Evolutionary conservation across 2,329 filamentous ascomycete genomes (phyloP).

Genomic region (Trichoderma koningii): DNA sequence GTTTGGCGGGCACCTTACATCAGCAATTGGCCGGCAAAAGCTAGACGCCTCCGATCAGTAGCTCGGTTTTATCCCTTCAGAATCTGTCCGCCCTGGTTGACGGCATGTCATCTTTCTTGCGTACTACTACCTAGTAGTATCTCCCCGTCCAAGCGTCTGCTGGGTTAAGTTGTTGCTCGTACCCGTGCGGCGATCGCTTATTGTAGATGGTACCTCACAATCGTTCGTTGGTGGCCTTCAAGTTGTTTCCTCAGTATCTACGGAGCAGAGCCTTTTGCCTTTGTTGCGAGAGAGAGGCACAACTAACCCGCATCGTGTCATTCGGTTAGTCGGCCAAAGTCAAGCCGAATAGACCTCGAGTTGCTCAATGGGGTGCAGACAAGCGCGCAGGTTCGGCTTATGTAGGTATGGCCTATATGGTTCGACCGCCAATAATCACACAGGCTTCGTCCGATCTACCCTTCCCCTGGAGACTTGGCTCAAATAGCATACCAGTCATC

Average conservation of each 20-base stretch:
- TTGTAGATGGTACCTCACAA: too few species aligned
- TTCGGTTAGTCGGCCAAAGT: neutral
- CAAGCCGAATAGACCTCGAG: neutral
- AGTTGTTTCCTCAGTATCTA: too few species aligned
- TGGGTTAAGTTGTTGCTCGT: too few species aligned
- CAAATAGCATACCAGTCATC: neutral
- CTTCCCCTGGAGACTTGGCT: neutral
- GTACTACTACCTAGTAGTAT: too few species aligned
- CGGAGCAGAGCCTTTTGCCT: too few species aligned
- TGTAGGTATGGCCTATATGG: neutral
- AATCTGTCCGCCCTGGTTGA: neutral
- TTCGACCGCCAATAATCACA: too few species aligned
- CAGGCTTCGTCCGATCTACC: neutral
- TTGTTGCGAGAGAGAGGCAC: too few species aligned
- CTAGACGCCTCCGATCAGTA: constrained; percentile 9
- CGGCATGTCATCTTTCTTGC: neutral
- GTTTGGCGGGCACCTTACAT: neutral
- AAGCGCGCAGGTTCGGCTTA: neutral
- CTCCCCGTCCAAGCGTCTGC: too few species aligned
- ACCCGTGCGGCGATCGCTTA: too few species aligned
- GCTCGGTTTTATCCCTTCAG: neutral
- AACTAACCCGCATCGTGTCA: neutral
- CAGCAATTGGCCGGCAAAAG: constrained; percentile 14
- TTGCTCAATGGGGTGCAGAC: too few species aligned
- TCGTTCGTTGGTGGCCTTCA: too few species aligned